Evolutionary conservation across 495 filamentous ascomycete species (phyloP).

Genomic region (Neurospora sp.): DNA sequence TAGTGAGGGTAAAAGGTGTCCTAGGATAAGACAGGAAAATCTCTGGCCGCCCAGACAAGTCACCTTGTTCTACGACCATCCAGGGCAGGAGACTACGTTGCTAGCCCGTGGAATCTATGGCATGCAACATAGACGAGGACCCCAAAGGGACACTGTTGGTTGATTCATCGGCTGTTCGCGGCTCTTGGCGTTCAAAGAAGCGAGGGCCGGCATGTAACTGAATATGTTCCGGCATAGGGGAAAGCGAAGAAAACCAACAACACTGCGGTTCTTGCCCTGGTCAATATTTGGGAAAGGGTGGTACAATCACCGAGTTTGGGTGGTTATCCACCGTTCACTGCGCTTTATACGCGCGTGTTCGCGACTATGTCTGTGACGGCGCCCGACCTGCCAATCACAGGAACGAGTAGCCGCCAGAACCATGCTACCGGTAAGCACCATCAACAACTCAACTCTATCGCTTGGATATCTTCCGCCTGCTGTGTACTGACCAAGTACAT

Average conservation of each 20-base stretch:
- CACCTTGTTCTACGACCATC: background rate
- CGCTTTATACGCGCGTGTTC: background rate
- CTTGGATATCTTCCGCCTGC: background rate
- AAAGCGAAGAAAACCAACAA: background rate
- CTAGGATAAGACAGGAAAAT: background rate
- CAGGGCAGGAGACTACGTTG: background rate
- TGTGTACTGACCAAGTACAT: background rate
- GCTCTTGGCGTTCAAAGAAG: background rate
- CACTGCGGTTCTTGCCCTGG: background rate
- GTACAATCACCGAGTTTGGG: background rate
- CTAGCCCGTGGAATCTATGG: background rate
- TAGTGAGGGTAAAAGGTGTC: background rate
- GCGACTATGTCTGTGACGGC: background rate
- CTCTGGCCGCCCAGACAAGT: background rate
- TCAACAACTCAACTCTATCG: background rate
- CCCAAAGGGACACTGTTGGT: background rate
- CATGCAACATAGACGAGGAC: background rate
- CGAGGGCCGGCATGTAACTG: background rate
- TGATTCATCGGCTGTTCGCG: background rate
- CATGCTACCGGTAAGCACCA: background rate
- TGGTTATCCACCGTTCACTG: background rate
- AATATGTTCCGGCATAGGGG: background rate
- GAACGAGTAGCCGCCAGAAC: background rate
- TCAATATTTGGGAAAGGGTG: background rate
- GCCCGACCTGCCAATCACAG: background rate